Base-by-base conservation (phyloP, 345 rosid species). In the Citrus australasica region DNA sequence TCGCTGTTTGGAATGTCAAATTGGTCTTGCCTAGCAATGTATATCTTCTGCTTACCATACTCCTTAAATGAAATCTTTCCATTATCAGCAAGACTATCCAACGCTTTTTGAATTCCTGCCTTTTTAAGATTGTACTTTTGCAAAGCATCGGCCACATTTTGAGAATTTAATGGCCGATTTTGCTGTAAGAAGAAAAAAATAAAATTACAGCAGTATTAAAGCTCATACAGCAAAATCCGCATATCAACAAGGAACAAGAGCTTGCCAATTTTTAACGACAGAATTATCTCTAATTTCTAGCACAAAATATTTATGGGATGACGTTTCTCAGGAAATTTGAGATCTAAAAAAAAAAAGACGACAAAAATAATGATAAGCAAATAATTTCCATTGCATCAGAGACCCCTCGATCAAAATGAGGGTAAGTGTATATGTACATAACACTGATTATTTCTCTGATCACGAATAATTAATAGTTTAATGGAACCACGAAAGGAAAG, bases 1-100 rank as follows among this genome's bases (percentile, higher is more conserved):
- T 94, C 97, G 0, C 22, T 82, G 89, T 91, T 90, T 14, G 95
- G 98, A 75, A 94, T 92, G 67, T 94, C 86, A 63, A 92, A 94
- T 86, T 91, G 99, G 86, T 92, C 98, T 83, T 96, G 98, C 77
- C 90, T 88, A 70, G 99, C 98, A 55, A 96, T 74, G 81, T 92
- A 94, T 68, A 96, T 82, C 84, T 96, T 96, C 93, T 96, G 99
- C 86, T 96, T 92, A 42, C 98, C 98, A 77, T 92, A 91, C 89
- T 96, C 99, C 84, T 92, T 94, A 78, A 90, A 94, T 0, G 95
- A 87, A 73, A 96, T 92, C 82, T 86, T 87, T 9, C 95, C 92
- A 1, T 76, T 62, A 76, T 96, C 99, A 51, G 90, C 91, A 48
- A 94, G 99, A 76, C 69, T 78, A 83, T 94, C 99, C 70, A 96